phyloP scores from a whole-genome alignment of 2,329 filamentous ascomycete species.

The Aspergillus sp. region DNA sequence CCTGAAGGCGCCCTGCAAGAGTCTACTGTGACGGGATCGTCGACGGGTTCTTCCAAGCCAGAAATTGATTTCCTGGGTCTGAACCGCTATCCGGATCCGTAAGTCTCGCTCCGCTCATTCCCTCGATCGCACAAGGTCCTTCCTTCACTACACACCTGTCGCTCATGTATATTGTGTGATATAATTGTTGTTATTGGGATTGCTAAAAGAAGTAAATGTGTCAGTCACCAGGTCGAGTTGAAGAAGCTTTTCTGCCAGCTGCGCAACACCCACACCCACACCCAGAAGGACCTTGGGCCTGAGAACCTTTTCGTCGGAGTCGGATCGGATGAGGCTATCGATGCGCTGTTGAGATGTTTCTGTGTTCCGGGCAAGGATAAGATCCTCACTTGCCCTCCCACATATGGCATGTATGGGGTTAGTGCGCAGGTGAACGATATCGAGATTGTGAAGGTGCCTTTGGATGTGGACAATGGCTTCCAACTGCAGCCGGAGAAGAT shows the following conservation, averaged over 20 bases:
- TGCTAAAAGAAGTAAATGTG: background rate
- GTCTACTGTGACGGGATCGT: conserved; percentile 41
- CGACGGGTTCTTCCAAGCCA: conserved; percentile 49
- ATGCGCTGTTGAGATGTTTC: conserved; percentile 90
- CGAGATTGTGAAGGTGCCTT: conserved; percentile 78
- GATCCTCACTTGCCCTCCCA: conserved; percentile 92
- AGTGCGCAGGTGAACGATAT: conserved; percentile 95
- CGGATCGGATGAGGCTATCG: conserved; percentile 95
- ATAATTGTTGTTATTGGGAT: background rate
- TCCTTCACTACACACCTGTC: background rate
- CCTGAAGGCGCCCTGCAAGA: conserved; percentile 52
- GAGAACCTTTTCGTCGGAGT: conserved; percentile 93
- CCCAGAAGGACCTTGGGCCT: conserved; percentile 69
- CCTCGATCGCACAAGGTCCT: background rate
- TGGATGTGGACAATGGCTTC: conserved; percentile 72
- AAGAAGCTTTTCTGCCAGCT: conserved; percentile 85
- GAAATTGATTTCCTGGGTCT: conserved; percentile 77
- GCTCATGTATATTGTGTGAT: background rate
- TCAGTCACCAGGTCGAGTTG: conserved; percentile 75
- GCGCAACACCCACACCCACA: conserved; percentile 81
- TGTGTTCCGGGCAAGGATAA: conserved; percentile 84
- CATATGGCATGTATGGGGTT: conserved; percentile 97
- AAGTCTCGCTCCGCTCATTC: conserved; percentile 23
- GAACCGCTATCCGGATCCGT: conserved; percentile 92
- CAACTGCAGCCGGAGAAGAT: conserved; percentile 72